phyloP scores from a whole-genome alignment of 345 rosid species.

The Syzygium jambos region DNA sequence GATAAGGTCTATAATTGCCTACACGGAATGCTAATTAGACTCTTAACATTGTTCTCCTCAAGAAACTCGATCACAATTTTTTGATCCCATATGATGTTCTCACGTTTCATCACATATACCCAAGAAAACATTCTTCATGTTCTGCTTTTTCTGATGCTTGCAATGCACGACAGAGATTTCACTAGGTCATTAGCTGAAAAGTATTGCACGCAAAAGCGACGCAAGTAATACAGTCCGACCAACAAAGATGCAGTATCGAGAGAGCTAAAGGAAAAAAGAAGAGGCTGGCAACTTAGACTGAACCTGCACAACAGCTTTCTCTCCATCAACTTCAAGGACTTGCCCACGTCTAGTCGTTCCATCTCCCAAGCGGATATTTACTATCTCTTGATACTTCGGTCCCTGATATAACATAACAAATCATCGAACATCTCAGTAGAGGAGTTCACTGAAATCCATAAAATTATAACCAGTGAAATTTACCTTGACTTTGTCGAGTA shows the following conservation, averaged over 20 bases:
- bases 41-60: neutral
- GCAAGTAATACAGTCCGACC: neutral
- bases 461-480: neutral
- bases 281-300: neutral
- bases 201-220: neutral
- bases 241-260: neutral
- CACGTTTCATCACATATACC: neutral
- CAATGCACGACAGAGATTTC: neutral
- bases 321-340: conserved; percentile 95
- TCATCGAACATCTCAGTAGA: neutral
- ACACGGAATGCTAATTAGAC: neutral
- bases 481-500: conserved; percentile 92
- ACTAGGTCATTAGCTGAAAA: neutral
- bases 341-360: conserved; percentile 93
- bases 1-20: neutral
- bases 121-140: neutral
- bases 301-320: conserved; percentile 98
- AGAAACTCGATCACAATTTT: neutral
- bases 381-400: conserved; percentile 95
- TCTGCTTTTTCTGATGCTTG: neutral
- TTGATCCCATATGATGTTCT: neutral
- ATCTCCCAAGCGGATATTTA: conserved; percentile 85
- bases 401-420: conserved; percentile 39
- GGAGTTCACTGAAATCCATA: neutral
- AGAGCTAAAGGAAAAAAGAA: neutral